Percentiles rank a stretch among this genome's conserved stretches.
These are phyloP conservation scores for Triadica sebifera DNA, from an alignment of 345 rosid genomes.

Conservation along the genomic window DNA sequence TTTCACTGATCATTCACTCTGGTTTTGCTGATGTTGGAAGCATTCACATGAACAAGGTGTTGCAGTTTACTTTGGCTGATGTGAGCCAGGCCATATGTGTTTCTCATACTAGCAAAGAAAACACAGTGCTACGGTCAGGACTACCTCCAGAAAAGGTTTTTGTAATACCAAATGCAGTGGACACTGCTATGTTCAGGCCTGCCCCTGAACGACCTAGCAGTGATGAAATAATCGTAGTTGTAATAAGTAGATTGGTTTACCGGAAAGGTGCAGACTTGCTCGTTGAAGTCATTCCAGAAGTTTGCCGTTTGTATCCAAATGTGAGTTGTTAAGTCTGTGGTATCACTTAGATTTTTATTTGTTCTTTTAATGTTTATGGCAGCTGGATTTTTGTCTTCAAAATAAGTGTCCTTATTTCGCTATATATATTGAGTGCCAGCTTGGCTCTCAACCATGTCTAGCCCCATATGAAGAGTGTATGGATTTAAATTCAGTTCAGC, in stretches of 20 bases:
- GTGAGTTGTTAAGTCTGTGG: constrained; percentile 43
- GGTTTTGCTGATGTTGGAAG: constrained; percentile 97
- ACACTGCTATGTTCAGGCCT: no score
- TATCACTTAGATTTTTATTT: neutral
- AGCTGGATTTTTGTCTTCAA: no score
- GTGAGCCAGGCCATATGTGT: constrained; percentile 94
- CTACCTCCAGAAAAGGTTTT: constrained; percentile 81
- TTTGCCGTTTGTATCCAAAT: constrained; percentile 64
- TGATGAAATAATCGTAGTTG: constrained; percentile 72
- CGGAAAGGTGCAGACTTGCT: constrained; percentile 96
- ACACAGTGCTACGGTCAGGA: constrained; percentile 86
- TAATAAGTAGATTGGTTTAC: constrained; percentile 92
- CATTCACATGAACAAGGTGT: constrained; percentile 94
- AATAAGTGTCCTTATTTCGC: no score
- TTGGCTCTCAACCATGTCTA: no score
- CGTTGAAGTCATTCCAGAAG: constrained; percentile 92
- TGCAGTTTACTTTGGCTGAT: constrained; percentile 92
- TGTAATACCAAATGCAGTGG: constrained; percentile 93
- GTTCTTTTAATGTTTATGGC: neutral
- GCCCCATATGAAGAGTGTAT: neutral
- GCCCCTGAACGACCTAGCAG: constrained; percentile 49
- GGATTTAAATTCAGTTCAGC: neutral
- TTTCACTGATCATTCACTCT: constrained; percentile 90
- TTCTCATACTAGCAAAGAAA: constrained; percentile 96
- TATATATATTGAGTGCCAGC: no score